Percentiles rank a stretch among this genome's conserved stretches.
Conservation (phyloP, 495 filamentous ascomycete genomes). For the Bathelium albidoporum region DNA sequence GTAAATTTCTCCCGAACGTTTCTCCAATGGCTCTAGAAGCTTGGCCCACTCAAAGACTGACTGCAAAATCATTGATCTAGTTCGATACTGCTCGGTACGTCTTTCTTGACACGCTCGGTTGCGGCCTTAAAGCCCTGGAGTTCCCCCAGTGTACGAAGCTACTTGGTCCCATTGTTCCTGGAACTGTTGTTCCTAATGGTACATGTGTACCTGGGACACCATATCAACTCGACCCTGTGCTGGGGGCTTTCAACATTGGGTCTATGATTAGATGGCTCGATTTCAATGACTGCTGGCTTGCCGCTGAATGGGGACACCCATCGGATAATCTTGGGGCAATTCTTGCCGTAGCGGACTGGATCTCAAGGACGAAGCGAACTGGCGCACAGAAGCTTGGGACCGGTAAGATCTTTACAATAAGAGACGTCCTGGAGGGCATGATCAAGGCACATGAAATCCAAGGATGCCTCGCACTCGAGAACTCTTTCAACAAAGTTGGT, state of each 20-base stretch:
- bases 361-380: conserved; percentile 87
- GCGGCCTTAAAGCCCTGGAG: conserved; percentile 86
- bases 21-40: not conserved
- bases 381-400: conserved; percentile 59
- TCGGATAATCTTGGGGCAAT: conserved; percentile 96
- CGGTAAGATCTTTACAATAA: conserved; percentile 76
- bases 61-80: conserved; percentile 34
- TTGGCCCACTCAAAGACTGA: not conserved
- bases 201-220: conserved; percentile 84
- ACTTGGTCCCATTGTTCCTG: conserved; percentile 84
- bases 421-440: conserved; percentile 93
- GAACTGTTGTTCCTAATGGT: conserved; percentile 87
- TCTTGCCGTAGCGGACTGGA: conserved; percentile 92
- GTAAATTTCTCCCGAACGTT: not conserved
- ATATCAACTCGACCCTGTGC: conserved; percentile 90
- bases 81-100: conserved; percentile 62
- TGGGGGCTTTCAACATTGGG: conserved; percentile 97
- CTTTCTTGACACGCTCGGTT: conserved; percentile 85
- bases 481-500: conserved; percentile 97
- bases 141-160: conserved; percentile 95
- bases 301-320: conserved; percentile 97
- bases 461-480: conserved; percentile 90
- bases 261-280: conserved; percentile 98
- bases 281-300: conserved; percentile 99
- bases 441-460: conserved; percentile 99